Evolutionary conservation across 1,284 basidiomycete genomes (phyloP).

Genomic region (Heimioporus punctisporus): DNA sequence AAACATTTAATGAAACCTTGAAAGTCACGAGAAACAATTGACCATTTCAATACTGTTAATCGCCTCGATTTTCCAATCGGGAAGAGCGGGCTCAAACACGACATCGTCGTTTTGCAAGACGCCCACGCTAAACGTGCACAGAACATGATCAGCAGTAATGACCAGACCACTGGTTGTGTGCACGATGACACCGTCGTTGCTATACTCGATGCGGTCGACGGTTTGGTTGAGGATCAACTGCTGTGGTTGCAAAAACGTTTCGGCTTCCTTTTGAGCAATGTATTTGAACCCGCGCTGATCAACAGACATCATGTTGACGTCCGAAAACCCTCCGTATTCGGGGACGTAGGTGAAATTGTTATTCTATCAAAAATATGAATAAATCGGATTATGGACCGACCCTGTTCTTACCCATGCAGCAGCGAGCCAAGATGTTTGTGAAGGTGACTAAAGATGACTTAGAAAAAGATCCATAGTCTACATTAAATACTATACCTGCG

Average conservation of each 20-base stretch:
- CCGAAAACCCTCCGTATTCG: conserved; percentile 58
- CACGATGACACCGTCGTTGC: conserved; percentile 46
- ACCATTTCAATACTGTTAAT: conserved; percentile 71
- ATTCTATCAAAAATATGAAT: conserved; percentile 39
- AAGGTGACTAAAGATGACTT: conserved; percentile 48
- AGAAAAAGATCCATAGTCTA: background rate
- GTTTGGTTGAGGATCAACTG: conserved; percentile 55
- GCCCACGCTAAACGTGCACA: conserved; percentile 66
- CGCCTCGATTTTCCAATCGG: conserved; percentile 65
- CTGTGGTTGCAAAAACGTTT: conserved; percentile 45
- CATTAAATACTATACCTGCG: conserved; percentile 20
- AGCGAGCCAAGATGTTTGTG: conserved; percentile 63
- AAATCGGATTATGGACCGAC: background rate
- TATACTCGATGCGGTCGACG: conserved; percentile 52
- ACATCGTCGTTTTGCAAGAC: conserved; percentile 68
- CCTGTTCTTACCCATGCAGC: conserved; percentile 52
- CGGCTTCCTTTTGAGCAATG: conserved; percentile 56
- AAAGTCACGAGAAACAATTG: conserved; percentile 3
- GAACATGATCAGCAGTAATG: conserved; percentile 53
- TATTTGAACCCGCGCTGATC: conserved; percentile 66
- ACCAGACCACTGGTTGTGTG: conserved; percentile 45
- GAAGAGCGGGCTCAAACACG: conserved; percentile 53
- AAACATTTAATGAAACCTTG: background rate
- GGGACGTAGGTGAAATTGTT: conserved; percentile 66
- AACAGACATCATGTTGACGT: conserved; percentile 53